Conservation (phyloP, 768 basidiomycete species). For the Phylloporus scabripes region DNA sequence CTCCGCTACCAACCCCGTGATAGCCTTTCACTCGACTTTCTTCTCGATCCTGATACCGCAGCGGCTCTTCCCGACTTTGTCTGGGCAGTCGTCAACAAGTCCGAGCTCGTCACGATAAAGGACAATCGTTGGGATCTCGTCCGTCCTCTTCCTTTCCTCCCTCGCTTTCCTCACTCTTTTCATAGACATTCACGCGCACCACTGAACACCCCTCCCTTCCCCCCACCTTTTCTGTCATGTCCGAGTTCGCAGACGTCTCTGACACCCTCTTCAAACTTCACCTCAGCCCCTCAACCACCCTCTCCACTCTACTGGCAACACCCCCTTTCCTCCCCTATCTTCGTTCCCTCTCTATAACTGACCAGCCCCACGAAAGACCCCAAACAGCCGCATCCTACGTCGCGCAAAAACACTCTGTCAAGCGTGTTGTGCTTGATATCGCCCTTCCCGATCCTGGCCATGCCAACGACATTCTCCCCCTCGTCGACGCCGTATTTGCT, state of each 20-base stretch:
- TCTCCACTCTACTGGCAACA: conserved; percentile 56
- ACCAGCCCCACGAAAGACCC: conserved; percentile 77
- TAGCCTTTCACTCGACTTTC: conserved; percentile 74
- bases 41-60: conserved; percentile 40
- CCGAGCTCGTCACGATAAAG: conserved; percentile 64
- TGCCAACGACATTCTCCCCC: conserved; percentile 42
- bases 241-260: conserved; percentile 84
- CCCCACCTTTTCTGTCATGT: conserved; percentile 64
- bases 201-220: conserved; percentile 62
- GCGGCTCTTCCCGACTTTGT: conserved; percentile 61
- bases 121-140: conserved; percentile 84
- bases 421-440: conserved; percentile 72
- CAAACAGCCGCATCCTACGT: conserved; percentile 41
- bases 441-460: conserved; percentile 46
- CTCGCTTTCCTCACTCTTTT: neutral
- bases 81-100: conserved; percentile 80
- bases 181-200: conserved; percentile 78
- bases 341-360: conserved; percentile 84
- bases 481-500: conserved; percentile 66
- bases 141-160: conserved; percentile 26
- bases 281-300: conserved; percentile 36
- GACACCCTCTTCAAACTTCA: conserved; percentile 63
- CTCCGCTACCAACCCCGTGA: conserved; percentile 67
- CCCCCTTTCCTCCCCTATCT: conserved; percentile 69
- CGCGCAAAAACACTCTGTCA: conserved; percentile 36